Evolutionary conservation across 805 yeast genomes (phyloP), one percentile per base, ranked within the genome.

Genomic region (Kodamaea restingae): DNA sequence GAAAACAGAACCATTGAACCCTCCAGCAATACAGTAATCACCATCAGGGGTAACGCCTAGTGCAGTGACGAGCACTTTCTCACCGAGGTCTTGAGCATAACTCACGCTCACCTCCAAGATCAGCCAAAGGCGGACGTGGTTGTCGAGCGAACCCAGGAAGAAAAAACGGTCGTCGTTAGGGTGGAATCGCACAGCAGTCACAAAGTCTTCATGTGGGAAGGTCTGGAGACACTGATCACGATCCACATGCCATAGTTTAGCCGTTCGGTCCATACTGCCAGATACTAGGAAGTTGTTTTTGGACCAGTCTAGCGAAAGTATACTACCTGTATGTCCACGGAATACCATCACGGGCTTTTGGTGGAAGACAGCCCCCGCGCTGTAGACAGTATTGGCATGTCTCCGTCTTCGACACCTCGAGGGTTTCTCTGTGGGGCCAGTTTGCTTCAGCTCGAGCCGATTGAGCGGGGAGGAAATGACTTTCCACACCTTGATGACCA

Each of bases 101-200:
- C 81, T 71, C 4, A 84, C 80, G 32, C 73, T 73, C 26, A 72
- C 69, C 41, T 90, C 97, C 34, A 88, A 67, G 18, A 90, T 81
- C 1, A 91, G 83, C 95, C 96, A 87, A n/a, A 90, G 58, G 40
- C 95, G 63, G 12, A 86, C 70, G 15, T 75, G 68, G 42, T 83
- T 81, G 52, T 88, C 95, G 45, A 88, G 64, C 37, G 91, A 83
- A 4, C 95, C 91, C 46, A 88, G 80, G 2, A 84, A 56, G 56
- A 90, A 87, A 55, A 90, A 90, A 17, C 97, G 61, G 55, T 90
- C 96, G 60, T 90, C 97, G 1, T 65, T 65, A 1, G 93, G 95
- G 52, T 86, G 95, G 58, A 90, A 90, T 36, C 72, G 74, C 3
- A 84, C 84, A 7, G 81, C 68, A 0, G 96, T 84, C 2, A 88